These are phyloP conservation scores for Nyctanthes arbortristis DNA, from an alignment of 257 asterid genomes.

Conservation along the genomic window DNA sequence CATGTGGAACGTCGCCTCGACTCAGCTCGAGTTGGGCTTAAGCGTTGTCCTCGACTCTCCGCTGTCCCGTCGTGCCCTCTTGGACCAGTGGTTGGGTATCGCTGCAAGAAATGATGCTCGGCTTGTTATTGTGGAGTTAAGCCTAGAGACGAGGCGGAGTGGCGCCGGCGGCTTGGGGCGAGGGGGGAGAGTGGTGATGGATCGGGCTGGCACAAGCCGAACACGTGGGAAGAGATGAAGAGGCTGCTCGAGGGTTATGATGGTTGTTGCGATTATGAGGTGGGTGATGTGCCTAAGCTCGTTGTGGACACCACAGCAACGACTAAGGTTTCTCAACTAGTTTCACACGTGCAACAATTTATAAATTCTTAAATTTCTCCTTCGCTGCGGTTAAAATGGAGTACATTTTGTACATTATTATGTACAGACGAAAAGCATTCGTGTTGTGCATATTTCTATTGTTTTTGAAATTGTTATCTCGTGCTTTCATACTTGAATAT, in stretches of 20 bases:
- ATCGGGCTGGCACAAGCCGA: slow-evolving; percentile 72
- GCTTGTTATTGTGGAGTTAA: slow-evolving; percentile 52
- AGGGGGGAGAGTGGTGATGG: slow-evolving; percentile 39
- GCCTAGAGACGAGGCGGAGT: slow-evolving; percentile 57
- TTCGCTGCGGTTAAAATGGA: no score
- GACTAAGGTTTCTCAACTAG: slow-evolving; percentile 35
- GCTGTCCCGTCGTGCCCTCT: slow-evolving; percentile 50
- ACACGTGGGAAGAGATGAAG: slow-evolving; percentile 68
- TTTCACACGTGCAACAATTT: slow-evolving; percentile 38
- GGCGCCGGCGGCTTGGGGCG: slow-evolving; percentile 64
- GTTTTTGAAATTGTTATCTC: not conserved
- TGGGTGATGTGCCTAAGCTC: slow-evolving; percentile 52
- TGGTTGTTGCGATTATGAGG: slow-evolving; percentile 79
- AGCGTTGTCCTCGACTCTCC: slow-evolving; percentile 65
- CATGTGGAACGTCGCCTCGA: slow-evolving; percentile 52
- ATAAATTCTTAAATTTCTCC: slow-evolving; percentile 19
- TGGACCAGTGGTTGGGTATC: slow-evolving; percentile 44
- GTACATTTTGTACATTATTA: no score
- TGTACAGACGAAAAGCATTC: no score
- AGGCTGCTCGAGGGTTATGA: slow-evolving; percentile 54
- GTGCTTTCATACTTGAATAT: no score
- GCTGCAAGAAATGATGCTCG: slow-evolving; percentile 32
- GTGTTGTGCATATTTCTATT: no score
- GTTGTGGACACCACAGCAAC: slow-evolving; percentile 61
- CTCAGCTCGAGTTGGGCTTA: slow-evolving; percentile 61